A percentile compares a stretch with the other conserved stretches of the same genome.
Conservation (phyloP, 2,329 filamentous ascomycete genomes). For the Trichoderma gracile region DNA sequence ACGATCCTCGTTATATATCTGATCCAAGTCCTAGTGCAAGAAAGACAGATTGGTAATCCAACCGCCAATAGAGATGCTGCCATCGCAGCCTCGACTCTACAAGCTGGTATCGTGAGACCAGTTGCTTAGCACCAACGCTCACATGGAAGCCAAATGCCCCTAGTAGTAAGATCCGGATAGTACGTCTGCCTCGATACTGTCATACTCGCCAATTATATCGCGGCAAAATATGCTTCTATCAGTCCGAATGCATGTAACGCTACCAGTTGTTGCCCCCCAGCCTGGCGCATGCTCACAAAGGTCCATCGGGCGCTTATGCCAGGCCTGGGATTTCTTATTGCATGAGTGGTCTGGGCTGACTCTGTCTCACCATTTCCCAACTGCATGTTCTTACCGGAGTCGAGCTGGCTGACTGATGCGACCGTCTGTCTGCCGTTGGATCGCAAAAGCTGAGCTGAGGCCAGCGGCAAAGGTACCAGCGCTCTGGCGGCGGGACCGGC, state of each 20-base stretch:
- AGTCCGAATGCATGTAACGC: not conserved
- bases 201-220: not conserved
- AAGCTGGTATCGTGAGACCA: not conserved
- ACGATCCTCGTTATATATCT: not conserved
- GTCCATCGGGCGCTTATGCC: constrained; percentile 1
- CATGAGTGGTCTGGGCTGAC: constrained; percentile 12
- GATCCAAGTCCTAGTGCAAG: not conserved
- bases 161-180: constrained; percentile 13
- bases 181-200: not conserved
- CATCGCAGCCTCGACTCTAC: not conserved
- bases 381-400: constrained; percentile 2
- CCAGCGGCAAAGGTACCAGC: constrained; percentile 9
- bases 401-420: constrained; percentile 6
- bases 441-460: not conserved
- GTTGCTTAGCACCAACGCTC: not conserved
- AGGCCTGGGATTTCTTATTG: constrained; percentile 13
- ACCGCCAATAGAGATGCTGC: not conserved
- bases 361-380: constrained; percentile 6
- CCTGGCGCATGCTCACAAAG: not conserved
- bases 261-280: not conserved
- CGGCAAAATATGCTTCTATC: not conserved
- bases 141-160: not conserved
- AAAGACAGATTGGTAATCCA: not conserved
- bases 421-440: not conserved
- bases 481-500: not conserved